These are phyloP conservation scores for Beauveria caledonica DNA, from an alignment of 2,329 filamentous ascomycete species.

Conservation along the genomic window DNA sequence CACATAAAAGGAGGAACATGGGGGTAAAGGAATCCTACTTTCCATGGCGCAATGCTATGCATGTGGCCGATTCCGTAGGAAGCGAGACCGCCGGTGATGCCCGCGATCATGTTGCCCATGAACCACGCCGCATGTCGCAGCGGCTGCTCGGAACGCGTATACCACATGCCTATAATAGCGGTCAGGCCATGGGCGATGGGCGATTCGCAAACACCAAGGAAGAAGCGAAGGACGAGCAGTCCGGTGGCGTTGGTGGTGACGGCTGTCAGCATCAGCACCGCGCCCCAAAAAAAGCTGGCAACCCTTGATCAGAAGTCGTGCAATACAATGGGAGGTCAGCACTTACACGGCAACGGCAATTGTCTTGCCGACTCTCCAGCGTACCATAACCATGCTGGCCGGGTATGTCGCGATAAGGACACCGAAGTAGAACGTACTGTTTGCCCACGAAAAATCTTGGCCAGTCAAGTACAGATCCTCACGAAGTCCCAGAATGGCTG, in stretches of 20 bases:
- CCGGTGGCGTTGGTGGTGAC: constrained; percentile 14
- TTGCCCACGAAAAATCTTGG: constrained; percentile 43
- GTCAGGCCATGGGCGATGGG: constrained; percentile 12
- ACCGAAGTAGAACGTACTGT: constrained; percentile 43
- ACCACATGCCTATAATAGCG: constrained; percentile 16
- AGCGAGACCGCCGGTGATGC: constrained; percentile 16
- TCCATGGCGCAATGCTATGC: constrained; percentile 38
- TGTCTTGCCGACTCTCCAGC: constrained; percentile 21
- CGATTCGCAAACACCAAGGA: constrained; percentile 17
- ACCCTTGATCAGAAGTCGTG: not conserved
- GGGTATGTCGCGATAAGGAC: constrained; percentile 31
- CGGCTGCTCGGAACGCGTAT: constrained; percentile 20
- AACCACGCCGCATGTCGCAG: constrained; percentile 22
- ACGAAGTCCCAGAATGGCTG: constrained; percentile 40
- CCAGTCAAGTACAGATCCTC: constrained; percentile 37
- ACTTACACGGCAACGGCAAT: constrained; percentile 18
- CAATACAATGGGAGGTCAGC: no score
- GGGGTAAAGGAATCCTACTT: constrained; percentile 23
- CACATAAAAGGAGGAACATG: no score
- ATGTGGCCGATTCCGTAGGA: constrained; percentile 19
- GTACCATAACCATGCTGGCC: constrained; percentile 18
- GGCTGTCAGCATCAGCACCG: constrained; percentile 15
- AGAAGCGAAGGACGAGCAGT: constrained; percentile 16
- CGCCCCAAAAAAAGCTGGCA: constrained; percentile 18
- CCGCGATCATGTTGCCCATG: constrained; percentile 19